Evolutionary conservation across 1,139 yeast species (phyloP), one percentile per base, ranked within the genome.

Genomic region (Candida pseudoviswanathii): DNA sequence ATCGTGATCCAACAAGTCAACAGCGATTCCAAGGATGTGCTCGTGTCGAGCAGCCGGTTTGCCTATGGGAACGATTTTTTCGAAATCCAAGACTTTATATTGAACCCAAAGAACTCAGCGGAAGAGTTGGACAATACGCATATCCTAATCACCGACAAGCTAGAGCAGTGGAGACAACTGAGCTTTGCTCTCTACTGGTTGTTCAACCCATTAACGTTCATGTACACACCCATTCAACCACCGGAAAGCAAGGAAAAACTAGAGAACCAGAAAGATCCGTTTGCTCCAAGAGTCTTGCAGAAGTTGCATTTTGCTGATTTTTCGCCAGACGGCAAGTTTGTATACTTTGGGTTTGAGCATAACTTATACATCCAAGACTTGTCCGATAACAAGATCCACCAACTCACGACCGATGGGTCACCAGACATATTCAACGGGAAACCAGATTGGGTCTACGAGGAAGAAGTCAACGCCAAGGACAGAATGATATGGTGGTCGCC

Each of bases 401-500:
- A 73, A 58, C 66, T 81, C 4, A 80, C 85, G 1, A 56, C 50
- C 47, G 86, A 81, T 57, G 86, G 85, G 1, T 68, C 77, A 27
- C 68, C 63, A 2, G 71, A 79, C 46, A 66, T 80, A 2, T 80
- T 81, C 59, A 72, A 81, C 54, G 86, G 85, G 24, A 76, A 76
- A 50, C 84, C 85, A 0, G 85, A 81, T 58, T 81, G 86, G 86
- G 84, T 81, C 7, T 81, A 81, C 55, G 86, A 81, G 60, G 86
- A 81, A 57, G 86, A 81, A 56, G 91, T 94, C 0, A 65, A 86
- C 4, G 76, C 80, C 0, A 71, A 75, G 4, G 89, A 86, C 56
- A 71, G 71, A 41, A 82, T 95, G 2, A 66, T 90, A 24, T 94
- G 97, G 96, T 94, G 97, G 97, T 78, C 94, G 10, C 86, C 88